Evolutionary conservation across 192 early-diverging fungal species (phyloP).

Genomic region (Spizellomyces punctatus): DNA sequence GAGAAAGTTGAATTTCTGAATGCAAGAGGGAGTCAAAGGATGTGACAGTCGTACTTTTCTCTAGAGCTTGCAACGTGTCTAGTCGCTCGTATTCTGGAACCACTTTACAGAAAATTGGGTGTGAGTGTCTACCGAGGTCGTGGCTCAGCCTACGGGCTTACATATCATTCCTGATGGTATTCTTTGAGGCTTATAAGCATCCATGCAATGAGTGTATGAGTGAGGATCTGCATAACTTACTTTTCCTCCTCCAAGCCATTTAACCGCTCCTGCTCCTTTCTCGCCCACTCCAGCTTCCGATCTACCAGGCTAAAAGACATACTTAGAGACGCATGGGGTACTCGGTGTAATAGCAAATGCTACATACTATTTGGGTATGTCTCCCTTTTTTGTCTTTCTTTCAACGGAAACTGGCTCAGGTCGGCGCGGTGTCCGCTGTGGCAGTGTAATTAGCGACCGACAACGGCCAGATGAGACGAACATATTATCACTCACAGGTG

Average conservation of each 20-base stretch:
- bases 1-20: conserved; percentile 5
- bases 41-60: conserved; percentile 25
- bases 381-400: conserved; percentile 40
- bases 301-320: conserved; percentile 44
- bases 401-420: conserved; percentile 20
- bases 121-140: neutral
- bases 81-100: conserved; percentile 50
- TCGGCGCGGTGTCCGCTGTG: conserved; percentile 15
- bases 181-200: conserved; percentile 8
- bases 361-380: conserved; percentile 58
- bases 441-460: neutral
- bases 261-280: conserved; percentile 49
- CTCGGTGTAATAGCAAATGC: too few species aligned
- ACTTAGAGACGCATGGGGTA: too few species aligned
- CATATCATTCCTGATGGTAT: conserved; percentile 52
- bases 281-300: conserved; percentile 59
- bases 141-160: conserved; percentile 14
- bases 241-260: conserved; percentile 41
- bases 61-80: conserved; percentile 42
- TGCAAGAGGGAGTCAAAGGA: neutral
- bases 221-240: conserved; percentile 23
- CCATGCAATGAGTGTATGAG: too few species aligned
- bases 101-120: conserved; percentile 16
- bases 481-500: conserved; percentile 1
- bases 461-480: too few species aligned